Conservation (phyloP, 2,329 filamentous ascomycete species). For the Pyrenophora graminea region DNA sequence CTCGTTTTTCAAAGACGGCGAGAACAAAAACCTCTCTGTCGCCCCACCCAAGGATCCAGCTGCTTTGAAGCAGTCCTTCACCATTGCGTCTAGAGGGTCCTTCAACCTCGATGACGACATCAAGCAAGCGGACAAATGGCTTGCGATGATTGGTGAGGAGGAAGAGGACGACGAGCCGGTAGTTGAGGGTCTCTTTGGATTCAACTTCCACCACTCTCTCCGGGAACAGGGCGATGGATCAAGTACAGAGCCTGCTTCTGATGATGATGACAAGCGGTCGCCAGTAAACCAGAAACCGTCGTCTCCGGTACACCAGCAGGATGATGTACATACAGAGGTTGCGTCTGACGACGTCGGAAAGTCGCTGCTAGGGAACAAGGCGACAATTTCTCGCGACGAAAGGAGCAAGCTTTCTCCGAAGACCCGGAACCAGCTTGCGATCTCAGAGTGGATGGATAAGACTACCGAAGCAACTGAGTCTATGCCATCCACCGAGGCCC, state of each 20-base stretch:
- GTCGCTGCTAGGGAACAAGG: no score
- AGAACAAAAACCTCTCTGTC: background rate
- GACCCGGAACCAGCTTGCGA: no score
- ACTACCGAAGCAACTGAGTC: no score
- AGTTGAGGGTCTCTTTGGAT: conserved; percentile 9
- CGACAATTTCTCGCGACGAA: no score
- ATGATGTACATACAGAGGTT: no score
- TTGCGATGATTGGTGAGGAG: background rate
- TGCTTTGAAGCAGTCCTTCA: conserved; percentile 3
- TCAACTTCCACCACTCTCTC: conserved; percentile 7
- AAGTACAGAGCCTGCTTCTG: background rate
- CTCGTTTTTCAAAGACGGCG: background rate
- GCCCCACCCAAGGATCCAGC: background rate
- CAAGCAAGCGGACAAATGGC: conserved; percentile 8
- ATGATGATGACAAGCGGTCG: background rate
- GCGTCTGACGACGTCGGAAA: no score
- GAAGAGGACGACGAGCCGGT: background rate
- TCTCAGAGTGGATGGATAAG: no score
- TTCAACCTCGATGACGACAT: conserved; percentile 8
- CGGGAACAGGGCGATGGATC: background rate
- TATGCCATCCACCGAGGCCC: no score
- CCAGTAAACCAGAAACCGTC: no score
- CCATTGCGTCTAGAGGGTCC: conserved; percentile 4
- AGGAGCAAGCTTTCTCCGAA: no score
- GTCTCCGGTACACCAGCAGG: no score